These are phyloP conservation scores for Ceratocystis huliohia DNA, from an alignment of 2,329 filamentous ascomycete genomes.

Conservation along the genomic window DNA sequence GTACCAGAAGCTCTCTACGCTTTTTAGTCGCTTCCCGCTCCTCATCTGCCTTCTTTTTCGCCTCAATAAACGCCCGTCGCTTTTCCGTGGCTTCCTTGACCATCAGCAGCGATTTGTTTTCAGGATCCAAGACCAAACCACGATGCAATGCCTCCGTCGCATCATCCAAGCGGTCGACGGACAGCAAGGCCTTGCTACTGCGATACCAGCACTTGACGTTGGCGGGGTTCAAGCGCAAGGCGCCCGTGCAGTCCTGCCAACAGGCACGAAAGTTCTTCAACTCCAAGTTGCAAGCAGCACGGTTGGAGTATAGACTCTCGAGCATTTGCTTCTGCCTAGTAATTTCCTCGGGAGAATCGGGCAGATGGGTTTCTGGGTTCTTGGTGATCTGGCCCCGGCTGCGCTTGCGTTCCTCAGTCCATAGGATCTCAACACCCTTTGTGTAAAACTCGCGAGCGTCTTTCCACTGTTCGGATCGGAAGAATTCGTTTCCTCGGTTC, in stretches of 20 bases:
- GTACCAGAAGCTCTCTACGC: constrained; percentile 48
- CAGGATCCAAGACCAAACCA: constrained; percentile 58
- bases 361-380: constrained; percentile 25
- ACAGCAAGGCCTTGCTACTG: constrained; percentile 62
- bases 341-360: constrained; percentile 42
- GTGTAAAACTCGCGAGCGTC: constrained; percentile 88
- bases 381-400: constrained; percentile 30
- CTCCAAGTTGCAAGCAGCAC: constrained; percentile 79
- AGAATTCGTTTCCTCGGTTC: constrained; percentile 83
- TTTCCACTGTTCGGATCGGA: constrained; percentile 56
- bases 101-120: constrained; percentile 52
- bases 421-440: constrained; percentile 66
- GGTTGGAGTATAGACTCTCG: constrained; percentile 71
- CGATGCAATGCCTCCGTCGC: constrained; percentile 65
- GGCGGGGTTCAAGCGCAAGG: constrained; percentile 61
- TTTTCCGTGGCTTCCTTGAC: constrained; percentile 52
- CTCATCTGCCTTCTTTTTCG: constrained; percentile 42
- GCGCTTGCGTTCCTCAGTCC: constrained; percentile 47
- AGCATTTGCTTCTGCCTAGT: constrained; percentile 50
- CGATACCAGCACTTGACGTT: constrained; percentile 92
- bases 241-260: constrained; percentile 70
- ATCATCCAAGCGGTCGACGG: constrained; percentile 65
- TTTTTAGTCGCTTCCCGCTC: constrained; percentile 43
- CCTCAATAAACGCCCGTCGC: constrained; percentile 43
- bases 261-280: constrained; percentile 79